A percentile compares a stretch with the other conserved stretches of the same genome.
These are phyloP conservation scores for Paramecium biaurelia DNA, from an alignment of 73 alveolate genomes.

Conservation along the genomic window DNA sequence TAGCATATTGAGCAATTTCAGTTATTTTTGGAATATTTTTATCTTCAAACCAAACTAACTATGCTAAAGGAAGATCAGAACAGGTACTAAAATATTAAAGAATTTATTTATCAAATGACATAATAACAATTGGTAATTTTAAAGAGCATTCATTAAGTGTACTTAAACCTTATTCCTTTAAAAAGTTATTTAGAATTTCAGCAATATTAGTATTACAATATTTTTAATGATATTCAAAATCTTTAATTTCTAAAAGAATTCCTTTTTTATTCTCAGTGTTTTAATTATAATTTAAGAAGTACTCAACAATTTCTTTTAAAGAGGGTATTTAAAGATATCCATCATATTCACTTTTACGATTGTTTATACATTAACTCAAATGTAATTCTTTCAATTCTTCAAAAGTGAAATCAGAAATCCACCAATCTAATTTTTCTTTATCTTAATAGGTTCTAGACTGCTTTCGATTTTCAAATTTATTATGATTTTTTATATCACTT, in stretches of 20 bases:
- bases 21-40: neutral
- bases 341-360: constrained; percentile 25
- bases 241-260: constrained; percentile 20
- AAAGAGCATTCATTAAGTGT: neutral
- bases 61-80: neutral
- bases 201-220: constrained; percentile 2
- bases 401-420: constrained; percentile 32
- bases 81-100: neutral
- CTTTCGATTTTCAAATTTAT: neutral
- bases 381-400: neutral
- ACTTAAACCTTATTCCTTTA: neutral
- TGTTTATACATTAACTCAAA: neutral
- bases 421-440: constrained; percentile 31
- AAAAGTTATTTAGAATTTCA: neutral
- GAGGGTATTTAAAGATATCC: neutral
- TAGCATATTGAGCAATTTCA: neutral
- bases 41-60: constrained; percentile 10
- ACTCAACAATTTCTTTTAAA: neutral
- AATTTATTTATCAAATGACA: constrained; percentile 10
- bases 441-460: neutral
- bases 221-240: neutral
- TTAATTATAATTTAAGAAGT: neutral
- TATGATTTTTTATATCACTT: neutral
- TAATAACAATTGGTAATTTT: neutral
- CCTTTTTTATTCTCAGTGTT: neutral